Conservation (phyloP, 805 yeast species). For the Metschnikowia lochheadii region DNA sequence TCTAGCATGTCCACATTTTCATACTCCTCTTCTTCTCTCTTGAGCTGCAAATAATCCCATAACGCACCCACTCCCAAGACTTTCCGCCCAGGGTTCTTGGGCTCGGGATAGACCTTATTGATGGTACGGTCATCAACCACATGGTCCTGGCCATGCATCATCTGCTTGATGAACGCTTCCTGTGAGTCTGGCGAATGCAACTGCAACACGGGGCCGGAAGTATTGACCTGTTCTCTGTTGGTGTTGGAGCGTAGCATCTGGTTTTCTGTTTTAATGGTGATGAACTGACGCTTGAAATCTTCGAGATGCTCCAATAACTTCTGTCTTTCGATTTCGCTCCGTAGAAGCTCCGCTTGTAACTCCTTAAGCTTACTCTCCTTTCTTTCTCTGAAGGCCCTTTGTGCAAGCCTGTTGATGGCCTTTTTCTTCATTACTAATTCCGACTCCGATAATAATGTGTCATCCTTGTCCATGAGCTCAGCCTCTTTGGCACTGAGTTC, state of each 20-base stretch:
- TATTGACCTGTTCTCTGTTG: constrained; percentile 8
- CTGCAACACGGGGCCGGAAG: constrained; percentile 8
- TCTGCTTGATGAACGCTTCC: constrained; percentile 29
- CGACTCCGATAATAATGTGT: constrained; percentile 33
- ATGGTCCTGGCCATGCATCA: constrained; percentile 26
- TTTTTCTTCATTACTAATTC: constrained; percentile 55
- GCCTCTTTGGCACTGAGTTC: constrained; percentile 32
- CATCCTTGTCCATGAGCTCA: constrained; percentile 33
- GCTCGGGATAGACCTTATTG: constrained; percentile 33
- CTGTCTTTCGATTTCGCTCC: constrained; percentile 54
- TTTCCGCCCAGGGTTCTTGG: constrained; percentile 40
- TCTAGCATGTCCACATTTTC: constrained; percentile 50
- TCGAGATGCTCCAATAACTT: constrained; percentile 46
- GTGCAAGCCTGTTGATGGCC: constrained; percentile 84
- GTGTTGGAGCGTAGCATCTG: constrained; percentile 39
- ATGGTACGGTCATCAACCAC: constrained; percentile 14
- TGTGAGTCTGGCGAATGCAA: constrained; percentile 35
- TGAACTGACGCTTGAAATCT: constrained; percentile 49
- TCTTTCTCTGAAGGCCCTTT: constrained; percentile 79
- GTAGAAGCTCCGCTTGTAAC: constrained; percentile 53
- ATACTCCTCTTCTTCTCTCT: constrained; percentile 43
- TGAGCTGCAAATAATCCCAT: constrained; percentile 68
- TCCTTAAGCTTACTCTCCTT: constrained; percentile 70
- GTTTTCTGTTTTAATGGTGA: constrained; percentile 59
- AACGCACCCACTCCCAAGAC: constrained; percentile 71